A percentile compares a stretch with the other conserved stretches of the same genome.
Conservation (phyloP, 2,329 filamentous ascomycete species). For the Trichoderma sp. region DNA sequence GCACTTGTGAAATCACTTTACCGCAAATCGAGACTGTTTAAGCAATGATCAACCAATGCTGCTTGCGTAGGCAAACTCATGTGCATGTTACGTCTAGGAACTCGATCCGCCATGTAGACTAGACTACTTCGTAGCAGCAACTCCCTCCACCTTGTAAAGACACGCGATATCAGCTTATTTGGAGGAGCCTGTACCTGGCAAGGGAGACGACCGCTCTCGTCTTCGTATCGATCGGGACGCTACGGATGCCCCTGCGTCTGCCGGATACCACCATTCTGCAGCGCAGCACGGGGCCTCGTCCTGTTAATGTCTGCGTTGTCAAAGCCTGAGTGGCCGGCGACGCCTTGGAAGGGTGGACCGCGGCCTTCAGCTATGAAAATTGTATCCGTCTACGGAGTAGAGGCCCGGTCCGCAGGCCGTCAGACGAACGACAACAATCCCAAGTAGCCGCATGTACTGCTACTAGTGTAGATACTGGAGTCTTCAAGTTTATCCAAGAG, state of each 20-base stretch:
- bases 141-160: neutral
- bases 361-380: conserved; percentile 6
- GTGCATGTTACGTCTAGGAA: conserved; percentile 5
- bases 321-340: conserved; percentile 10
- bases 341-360: neutral
- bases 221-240: neutral
- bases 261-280: conserved; percentile 12
- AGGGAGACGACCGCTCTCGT: neutral
- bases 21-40: neutral
- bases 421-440: neutral
- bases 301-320: conserved; percentile 13
- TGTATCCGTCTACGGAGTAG: neutral
- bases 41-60: neutral
- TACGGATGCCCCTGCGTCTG: conserved; percentile 16
- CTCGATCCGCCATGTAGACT: neutral
- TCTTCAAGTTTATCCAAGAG: neutral
- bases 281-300: neutral
- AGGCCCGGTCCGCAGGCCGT: neutral
- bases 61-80: neutral
- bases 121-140: neutral
- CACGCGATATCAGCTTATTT: conserved; percentile 13
- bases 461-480: neutral
- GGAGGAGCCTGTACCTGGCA: neutral
- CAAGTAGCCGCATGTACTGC: neutral
- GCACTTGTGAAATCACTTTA: neutral